Evolutionary conservation across 1,139 yeast genomes (phyloP).

Genomic region (Kodamaea sp.): DNA sequence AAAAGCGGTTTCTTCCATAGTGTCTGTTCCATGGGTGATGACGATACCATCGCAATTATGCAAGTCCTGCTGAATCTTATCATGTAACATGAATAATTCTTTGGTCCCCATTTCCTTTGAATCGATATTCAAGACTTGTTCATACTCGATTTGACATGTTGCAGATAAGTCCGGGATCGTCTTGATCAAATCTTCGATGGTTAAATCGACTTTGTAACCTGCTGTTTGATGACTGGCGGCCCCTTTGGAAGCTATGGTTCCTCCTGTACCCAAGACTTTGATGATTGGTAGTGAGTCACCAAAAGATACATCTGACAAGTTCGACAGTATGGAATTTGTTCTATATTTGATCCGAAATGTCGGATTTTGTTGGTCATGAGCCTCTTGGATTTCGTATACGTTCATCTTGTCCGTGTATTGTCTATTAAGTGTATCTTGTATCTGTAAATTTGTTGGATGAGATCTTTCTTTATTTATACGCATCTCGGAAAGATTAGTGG

Average conservation of each 20-base stretch:
- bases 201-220: conserved; percentile 63
- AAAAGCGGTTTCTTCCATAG: conserved; percentile 69
- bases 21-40: conserved; percentile 71
- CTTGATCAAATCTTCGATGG: conserved; percentile 57
- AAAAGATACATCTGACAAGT: conserved; percentile 11
- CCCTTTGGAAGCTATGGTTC: conserved; percentile 70
- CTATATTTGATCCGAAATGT: conserved; percentile 22
- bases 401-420: too few species aligned
- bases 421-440: too few species aligned
- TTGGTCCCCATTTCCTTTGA: conserved; percentile 56
- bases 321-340: conserved; percentile 18
- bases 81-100: conserved; percentile 31
- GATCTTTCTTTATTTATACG: too few species aligned
- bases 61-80: conserved; percentile 43
- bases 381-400: conserved; percentile 18
- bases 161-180: conserved; percentile 60
- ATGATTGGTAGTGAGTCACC: conserved; percentile 34
- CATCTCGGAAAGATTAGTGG: too few species aligned
- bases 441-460: too few species aligned
- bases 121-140: conserved; percentile 62
- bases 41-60: conserved; percentile 54
- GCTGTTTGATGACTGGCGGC: conserved; percentile 55
- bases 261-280: conserved; percentile 69
- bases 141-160: conserved; percentile 58
- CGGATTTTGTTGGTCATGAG: conserved; percentile 18